phyloP scores from a whole-genome alignment of 306 rosid species.

The Myrica gale region DNA sequence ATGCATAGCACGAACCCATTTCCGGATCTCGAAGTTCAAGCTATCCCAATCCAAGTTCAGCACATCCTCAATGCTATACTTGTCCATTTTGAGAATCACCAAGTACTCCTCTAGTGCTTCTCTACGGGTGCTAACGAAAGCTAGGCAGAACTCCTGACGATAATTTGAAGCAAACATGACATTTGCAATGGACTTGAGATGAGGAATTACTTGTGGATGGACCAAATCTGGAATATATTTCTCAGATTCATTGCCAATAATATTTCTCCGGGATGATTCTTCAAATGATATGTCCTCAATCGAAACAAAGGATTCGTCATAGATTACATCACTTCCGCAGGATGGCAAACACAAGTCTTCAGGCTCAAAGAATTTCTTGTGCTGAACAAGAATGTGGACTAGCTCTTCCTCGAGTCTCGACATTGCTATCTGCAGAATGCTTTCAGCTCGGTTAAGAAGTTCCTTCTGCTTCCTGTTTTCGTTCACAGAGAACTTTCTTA shows the following conservation, averaged over 20 bases:
- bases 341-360: slow-evolving; percentile 44
- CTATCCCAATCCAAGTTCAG: slow-evolving; percentile 50
- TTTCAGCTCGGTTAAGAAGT: slow-evolving; percentile 42
- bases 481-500: slow-evolving; percentile 31
- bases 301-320: slow-evolving; percentile 44
- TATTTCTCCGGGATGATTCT: slow-evolving; percentile 16
- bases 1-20: slow-evolving; percentile 50
- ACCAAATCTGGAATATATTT: slow-evolving; percentile 39
- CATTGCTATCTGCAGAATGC: slow-evolving; percentile 55
- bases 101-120: slow-evolving; percentile 56
- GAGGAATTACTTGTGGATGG: slow-evolving; percentile 39
- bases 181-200: slow-evolving; percentile 56
- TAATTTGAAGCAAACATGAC: slow-evolving; percentile 59
- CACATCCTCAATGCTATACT: slow-evolving; percentile 47
- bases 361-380: slow-evolving; percentile 53
- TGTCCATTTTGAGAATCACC: slow-evolving; percentile 44
- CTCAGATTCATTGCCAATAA: slow-evolving; percentile 17
- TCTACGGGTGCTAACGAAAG: slow-evolving; percentile 43
- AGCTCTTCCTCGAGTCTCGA: slow-evolving; percentile 55
- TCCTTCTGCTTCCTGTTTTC: slow-evolving; percentile 40
- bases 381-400: slow-evolving; percentile 45
- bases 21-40: slow-evolving; percentile 48
- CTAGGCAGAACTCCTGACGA: slow-evolving; percentile 51
- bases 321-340: slow-evolving; percentile 31
- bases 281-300: slow-evolving; percentile 38